Conservation (phyloP, 2,329 filamentous ascomycete species). For the Aureobasidium vineae region DNA sequence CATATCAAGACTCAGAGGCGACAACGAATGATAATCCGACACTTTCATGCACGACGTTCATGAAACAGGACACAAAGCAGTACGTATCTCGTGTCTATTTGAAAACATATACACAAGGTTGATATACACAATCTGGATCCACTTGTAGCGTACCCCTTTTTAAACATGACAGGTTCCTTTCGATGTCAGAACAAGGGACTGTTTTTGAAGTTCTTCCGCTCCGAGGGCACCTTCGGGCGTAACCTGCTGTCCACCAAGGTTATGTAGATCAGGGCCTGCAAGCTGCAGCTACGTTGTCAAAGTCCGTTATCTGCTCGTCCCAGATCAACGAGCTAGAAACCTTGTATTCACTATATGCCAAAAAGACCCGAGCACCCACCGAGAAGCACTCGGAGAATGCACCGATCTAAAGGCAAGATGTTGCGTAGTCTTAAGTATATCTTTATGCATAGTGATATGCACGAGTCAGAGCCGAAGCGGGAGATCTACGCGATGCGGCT, state of each 20-base stretch:
- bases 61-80: background rate
- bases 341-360: background rate
- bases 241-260: background rate
- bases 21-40: background rate
- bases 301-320: background rate
- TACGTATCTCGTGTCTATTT: background rate
- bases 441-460: background rate
- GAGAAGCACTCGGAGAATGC: background rate
- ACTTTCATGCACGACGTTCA: background rate
- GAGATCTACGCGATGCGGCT: slow-evolving; percentile 6
- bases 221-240: background rate
- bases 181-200: background rate
- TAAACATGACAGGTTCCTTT: background rate
- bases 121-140: background rate
- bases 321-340: background rate
- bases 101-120: background rate
- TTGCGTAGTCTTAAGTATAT: background rate
- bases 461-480: background rate
- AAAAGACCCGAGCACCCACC: background rate
- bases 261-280: background rate
- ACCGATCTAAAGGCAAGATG: background rate
- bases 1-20: background rate
- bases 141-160: background rate
- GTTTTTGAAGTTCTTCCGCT: background rate
- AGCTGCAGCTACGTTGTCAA: background rate